Evolutionary conservation across 352 stramenopile genomes (phyloP).

Genomic region (Phytopythium ostracodes): DNA sequence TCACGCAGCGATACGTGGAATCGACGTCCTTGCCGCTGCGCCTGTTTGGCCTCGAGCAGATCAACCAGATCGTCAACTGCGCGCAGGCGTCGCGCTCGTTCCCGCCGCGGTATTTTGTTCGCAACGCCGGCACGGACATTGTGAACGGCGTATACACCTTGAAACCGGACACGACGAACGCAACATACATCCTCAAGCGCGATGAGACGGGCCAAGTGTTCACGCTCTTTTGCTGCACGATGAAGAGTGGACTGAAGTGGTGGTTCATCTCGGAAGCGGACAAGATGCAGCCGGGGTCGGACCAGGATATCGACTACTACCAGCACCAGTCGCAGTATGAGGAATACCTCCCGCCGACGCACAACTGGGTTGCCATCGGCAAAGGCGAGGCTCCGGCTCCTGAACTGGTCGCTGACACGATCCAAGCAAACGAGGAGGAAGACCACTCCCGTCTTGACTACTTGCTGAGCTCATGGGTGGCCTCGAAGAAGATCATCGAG

Average conservation of each 20-base stretch:
- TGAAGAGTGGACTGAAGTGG: slow-evolving; percentile 98
- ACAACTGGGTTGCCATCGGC: slow-evolving; percentile 87
- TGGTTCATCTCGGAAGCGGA: slow-evolving; percentile 99
- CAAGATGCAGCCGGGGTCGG: slow-evolving; percentile 94
- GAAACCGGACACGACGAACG: slow-evolving; percentile 53
- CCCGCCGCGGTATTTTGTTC: slow-evolving; percentile 85
- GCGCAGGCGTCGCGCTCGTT: slow-evolving; percentile 80
- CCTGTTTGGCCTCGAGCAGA: slow-evolving; percentile 93
- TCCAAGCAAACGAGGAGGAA: slow-evolving; percentile 51
- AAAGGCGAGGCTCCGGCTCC: slow-evolving; percentile 69
- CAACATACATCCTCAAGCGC: slow-evolving; percentile 73
- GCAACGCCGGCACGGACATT: slow-evolving; percentile 85
- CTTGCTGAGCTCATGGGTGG: slow-evolving; percentile 69
- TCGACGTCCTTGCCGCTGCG: slow-evolving; percentile 91
- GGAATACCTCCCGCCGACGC: slow-evolving; percentile 87
- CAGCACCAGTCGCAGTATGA: slow-evolving; percentile 95
- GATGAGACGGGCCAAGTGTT: slow-evolving; percentile 78
- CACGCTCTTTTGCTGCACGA: slow-evolving; percentile 97
- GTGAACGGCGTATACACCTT: slow-evolving; percentile 94
- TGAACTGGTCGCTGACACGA: slow-evolving; percentile 60
- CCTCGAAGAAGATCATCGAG: slow-evolving; percentile 70
- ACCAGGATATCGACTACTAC: slow-evolving; percentile 99
- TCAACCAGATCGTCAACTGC: slow-evolving; percentile 91
- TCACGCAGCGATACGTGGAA: slow-evolving; percentile 85
- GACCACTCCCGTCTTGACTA: slow-evolving; percentile 61